These are phyloP conservation scores for Haplosporangium gracile DNA, from an alignment of 192 early-diverging fungal species.

Conservation along the genomic window DNA sequence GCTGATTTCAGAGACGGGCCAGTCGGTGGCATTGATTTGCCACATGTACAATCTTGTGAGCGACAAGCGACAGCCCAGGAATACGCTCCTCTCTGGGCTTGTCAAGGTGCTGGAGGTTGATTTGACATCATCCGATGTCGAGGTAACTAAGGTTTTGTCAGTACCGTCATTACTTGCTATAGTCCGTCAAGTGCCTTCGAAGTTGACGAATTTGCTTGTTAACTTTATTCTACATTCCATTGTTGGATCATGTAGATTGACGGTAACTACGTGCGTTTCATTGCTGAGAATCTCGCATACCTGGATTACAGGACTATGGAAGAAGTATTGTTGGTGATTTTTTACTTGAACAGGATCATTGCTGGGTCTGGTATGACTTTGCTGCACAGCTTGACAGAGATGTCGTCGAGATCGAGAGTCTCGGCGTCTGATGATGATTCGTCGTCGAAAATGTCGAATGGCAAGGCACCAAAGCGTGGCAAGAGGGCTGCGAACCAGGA, in stretches of 20 bases:
- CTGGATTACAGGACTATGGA: slow-evolving; percentile 86
- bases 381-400: slow-evolving; percentile 14
- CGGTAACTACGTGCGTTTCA: slow-evolving; percentile 75
- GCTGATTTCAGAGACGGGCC: slow-evolving; percentile 39
- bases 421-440: background rate
- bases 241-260: slow-evolving; percentile 55
- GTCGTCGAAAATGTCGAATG: background rate
- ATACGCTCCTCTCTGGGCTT: slow-evolving; percentile 77
- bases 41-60: slow-evolving; percentile 79
- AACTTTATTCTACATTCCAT: background rate
- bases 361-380: slow-evolving; percentile 75
- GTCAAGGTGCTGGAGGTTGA: slow-evolving; percentile 81
- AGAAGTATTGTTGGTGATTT: slow-evolving; percentile 83
- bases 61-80: slow-evolving; percentile 74
- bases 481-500: background rate
- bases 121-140: slow-evolving; percentile 25
- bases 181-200: background rate
- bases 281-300: slow-evolving; percentile 86
- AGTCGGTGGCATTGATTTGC: slow-evolving; percentile 69
- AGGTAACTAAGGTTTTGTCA: slow-evolving; percentile 9
- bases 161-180: slow-evolving; percentile 4
- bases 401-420: background rate
- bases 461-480: background rate
- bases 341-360: slow-evolving; percentile 79
- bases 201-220: slow-evolving; percentile 22